Evolutionary conservation across 2,329 filamentous ascomycete species (phyloP).

Genomic region (Pyrenophora teres): DNA sequence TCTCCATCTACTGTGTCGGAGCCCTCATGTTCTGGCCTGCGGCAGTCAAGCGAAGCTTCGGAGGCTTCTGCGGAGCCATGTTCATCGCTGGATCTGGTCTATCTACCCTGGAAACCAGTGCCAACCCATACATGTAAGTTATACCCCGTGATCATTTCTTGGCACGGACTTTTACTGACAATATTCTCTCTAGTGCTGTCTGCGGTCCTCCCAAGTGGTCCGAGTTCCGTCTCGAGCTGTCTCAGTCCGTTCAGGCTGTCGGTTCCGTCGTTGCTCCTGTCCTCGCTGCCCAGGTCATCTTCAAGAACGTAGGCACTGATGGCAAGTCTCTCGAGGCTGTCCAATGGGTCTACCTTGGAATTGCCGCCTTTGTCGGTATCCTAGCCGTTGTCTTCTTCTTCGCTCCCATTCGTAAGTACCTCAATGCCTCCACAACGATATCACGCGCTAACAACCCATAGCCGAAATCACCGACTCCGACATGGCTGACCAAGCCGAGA

Average conservation of each 20-base stretch:
- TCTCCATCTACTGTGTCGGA: slow-evolving; percentile 68
- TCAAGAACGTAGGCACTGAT: slow-evolving; percentile 64
- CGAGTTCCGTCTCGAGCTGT: slow-evolving; percentile 76
- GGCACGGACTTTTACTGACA: no score
- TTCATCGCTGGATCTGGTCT: slow-evolving; percentile 77
- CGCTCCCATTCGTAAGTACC: slow-evolving; percentile 50
- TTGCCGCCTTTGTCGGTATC: slow-evolving; percentile 72
- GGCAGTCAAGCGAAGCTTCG: slow-evolving; percentile 72
- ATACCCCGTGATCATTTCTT: no score
- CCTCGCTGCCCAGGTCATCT: slow-evolving; percentile 74
- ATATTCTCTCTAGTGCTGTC: slow-evolving; percentile 36
- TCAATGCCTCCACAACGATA: neutral
- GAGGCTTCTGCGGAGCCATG: slow-evolving; percentile 71
- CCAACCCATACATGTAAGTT: slow-evolving; percentile 60
- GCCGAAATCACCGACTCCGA: slow-evolving; percentile 73
- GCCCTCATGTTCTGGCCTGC: slow-evolving; percentile 87
- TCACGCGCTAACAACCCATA: neutral
- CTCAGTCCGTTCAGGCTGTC: slow-evolving; percentile 77
- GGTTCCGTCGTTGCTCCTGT: slow-evolving; percentile 76
- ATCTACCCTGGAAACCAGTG: slow-evolving; percentile 75
- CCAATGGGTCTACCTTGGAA: slow-evolving; percentile 81
- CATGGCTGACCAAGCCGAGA: slow-evolving; percentile 54
- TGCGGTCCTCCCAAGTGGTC: slow-evolving; percentile 77
- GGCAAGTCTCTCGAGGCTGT: slow-evolving; percentile 66
- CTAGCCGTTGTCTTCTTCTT: slow-evolving; percentile 71